phyloP scores from a whole-genome alignment of 179 eudicot genomes.

The Nepenthes alata region DNA sequence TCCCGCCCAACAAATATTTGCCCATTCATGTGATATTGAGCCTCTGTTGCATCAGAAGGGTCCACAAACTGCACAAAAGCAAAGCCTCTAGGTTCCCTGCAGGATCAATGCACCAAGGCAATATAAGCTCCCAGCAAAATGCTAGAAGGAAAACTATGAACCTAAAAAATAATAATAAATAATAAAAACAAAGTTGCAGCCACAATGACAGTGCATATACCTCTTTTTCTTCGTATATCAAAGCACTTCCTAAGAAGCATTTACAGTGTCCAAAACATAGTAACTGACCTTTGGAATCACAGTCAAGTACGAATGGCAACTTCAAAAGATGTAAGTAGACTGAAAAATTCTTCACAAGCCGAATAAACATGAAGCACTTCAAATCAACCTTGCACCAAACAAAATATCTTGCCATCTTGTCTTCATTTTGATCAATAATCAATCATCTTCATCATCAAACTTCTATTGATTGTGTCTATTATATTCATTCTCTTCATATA shows the following conservation, averaged over 20 bases:
- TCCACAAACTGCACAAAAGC: slow-evolving; percentile 78
- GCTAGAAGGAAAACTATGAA: background rate
- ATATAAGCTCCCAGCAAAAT: background rate
- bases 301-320: slow-evolving; percentile 43
- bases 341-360: slow-evolving; percentile 47
- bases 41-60: slow-evolving; percentile 55
- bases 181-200: slow-evolving; percentile 6
- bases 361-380: slow-evolving; percentile 42
- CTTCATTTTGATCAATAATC: slow-evolving; percentile 37
- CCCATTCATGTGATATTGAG: slow-evolving; percentile 61
- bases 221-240: slow-evolving; percentile 17
- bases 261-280: slow-evolving; percentile 20
- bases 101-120: background rate
- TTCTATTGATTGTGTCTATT: slow-evolving; percentile 19
- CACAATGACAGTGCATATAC: slow-evolving; percentile 17
- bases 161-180: slow-evolving; percentile 2
- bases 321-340: slow-evolving; percentile 44
- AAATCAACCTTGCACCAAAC: slow-evolving; percentile 37
- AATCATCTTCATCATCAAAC: slow-evolving; percentile 33
- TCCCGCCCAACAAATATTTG: slow-evolving; percentile 65
- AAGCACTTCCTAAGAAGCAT: slow-evolving; percentile 23
- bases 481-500: slow-evolving; percentile 5
- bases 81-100: slow-evolving; percentile 77
- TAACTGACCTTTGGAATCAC: slow-evolving; percentile 43
- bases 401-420: slow-evolving; percentile 33